Conservation (phyloP, 129 eudicot genomes). For the Chrysanthemum lavandulifolium region DNA sequence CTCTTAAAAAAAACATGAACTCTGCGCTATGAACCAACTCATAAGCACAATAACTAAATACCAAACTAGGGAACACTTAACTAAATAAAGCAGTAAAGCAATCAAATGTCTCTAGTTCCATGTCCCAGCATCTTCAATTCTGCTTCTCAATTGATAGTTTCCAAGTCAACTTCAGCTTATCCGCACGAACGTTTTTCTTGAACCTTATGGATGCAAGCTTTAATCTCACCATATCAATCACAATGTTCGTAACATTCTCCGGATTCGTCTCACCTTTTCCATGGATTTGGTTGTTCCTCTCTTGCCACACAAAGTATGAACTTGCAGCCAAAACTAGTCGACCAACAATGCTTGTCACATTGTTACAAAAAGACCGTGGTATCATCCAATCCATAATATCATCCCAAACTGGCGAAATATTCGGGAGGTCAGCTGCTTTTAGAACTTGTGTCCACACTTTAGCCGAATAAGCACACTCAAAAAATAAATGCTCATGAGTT, state of each 20-base stretch:
- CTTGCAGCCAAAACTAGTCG: not conserved
- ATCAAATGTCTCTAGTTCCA: too few relatives aligned
- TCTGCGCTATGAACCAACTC: not conserved
- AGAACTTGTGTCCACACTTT: too few relatives aligned
- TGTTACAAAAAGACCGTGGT: not conserved
- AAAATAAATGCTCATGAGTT: too few relatives aligned
- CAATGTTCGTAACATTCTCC: not conserved
- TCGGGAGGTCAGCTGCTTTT: too few relatives aligned
- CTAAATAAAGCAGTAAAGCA: too few relatives aligned
- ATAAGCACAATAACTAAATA: not conserved
- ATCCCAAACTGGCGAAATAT: not conserved
- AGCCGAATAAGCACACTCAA: too few relatives aligned
- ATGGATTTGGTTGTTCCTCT: not conserved
- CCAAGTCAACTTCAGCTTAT: not conserved
- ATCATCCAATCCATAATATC: not conserved
- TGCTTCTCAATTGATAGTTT: too few relatives aligned
- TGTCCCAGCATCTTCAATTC: too few relatives aligned
- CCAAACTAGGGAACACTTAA: too few relatives aligned
- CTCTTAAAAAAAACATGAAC: too few relatives aligned
- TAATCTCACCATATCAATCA: not conserved
- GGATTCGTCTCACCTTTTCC: not conserved
- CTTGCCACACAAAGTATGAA: not conserved
- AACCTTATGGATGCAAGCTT: too few relatives aligned
- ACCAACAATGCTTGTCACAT: not conserved
- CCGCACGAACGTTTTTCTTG: too few relatives aligned